A percentile compares a stretch with the other conserved stretches of the same genome.
Evolutionary conservation across 495 filamentous ascomycete genomes (phyloP).

Genomic region (Neurospora cerealis): DNA sequence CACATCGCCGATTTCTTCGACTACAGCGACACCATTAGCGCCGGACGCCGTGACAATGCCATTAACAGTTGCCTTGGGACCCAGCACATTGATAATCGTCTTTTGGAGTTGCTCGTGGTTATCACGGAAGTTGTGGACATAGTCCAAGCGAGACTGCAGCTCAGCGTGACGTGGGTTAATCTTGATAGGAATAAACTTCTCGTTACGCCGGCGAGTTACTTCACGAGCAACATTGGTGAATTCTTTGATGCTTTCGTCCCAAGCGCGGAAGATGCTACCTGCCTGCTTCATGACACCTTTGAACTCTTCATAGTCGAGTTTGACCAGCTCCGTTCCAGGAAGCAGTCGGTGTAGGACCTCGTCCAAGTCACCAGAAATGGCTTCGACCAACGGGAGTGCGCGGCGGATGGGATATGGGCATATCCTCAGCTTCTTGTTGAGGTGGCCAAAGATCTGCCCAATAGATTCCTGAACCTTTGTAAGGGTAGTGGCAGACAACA

Average conservation of each 20-base stretch:
- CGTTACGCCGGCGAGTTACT: slow-evolving; percentile 77
- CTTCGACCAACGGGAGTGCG: slow-evolving; percentile 88
- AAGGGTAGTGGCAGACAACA: slow-evolving; percentile 83
- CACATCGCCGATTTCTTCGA: slow-evolving; percentile 93
- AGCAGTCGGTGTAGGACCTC: slow-evolving; percentile 74
- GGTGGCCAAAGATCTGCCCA: slow-evolving; percentile 74
- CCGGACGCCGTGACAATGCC: slow-evolving; percentile 38
- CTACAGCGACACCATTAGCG: slow-evolving; percentile 54
- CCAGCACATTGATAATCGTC: slow-evolving; percentile 91
- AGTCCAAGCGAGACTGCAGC: slow-evolving; percentile 80
- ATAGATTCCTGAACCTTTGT: slow-evolving; percentile 86
- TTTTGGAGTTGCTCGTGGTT: slow-evolving; percentile 95
- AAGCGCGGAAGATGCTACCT: slow-evolving; percentile 76
- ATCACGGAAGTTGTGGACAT: slow-evolving; percentile 85
- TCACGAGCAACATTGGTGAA: slow-evolving; percentile 96
- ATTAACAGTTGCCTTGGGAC: slow-evolving; percentile 52
- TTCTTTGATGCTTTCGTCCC: slow-evolving; percentile 94
- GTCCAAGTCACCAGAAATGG: slow-evolving; percentile 93
- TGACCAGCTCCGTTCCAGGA: slow-evolving; percentile 77
- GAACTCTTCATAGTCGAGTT: slow-evolving; percentile 87
- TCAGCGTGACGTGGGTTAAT: slow-evolving; percentile 73
- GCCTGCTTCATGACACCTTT: slow-evolving; percentile 70
- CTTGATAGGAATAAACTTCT: slow-evolving; percentile 98
- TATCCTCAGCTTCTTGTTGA: slow-evolving; percentile 94
- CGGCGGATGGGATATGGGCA: slow-evolving; percentile 89